Evolutionary conservation across 768 basidiomycete genomes (phyloP).

Genomic region (Piloderma croceum): DNA sequence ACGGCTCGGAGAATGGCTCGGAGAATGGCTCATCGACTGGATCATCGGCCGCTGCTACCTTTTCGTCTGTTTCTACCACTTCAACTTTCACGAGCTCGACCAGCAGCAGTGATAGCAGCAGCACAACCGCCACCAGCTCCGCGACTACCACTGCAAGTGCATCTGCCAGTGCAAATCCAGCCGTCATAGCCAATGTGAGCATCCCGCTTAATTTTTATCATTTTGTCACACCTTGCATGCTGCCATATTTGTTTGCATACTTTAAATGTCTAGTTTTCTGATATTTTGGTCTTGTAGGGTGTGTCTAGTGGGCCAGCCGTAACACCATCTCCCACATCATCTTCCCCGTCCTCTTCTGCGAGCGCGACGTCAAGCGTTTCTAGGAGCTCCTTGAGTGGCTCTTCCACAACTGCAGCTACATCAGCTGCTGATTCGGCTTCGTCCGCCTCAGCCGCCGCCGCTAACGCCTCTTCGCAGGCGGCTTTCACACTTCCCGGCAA

Average conservation of each 20-base stretch:
- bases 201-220: background rate
- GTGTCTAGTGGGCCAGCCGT: slow-evolving; percentile 15
- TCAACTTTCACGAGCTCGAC: background rate
- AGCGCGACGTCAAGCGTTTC: slow-evolving; percentile 9
- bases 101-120: background rate
- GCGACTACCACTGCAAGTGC: slow-evolving; percentile 6
- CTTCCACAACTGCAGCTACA: slow-evolving; percentile 28
- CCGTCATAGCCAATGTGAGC: slow-evolving; percentile 11
- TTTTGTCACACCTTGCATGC: too few species aligned
- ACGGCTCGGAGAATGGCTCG: background rate
- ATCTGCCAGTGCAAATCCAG: background rate
- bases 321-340: slow-evolving; percentile 9
- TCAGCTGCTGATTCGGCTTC: slow-evolving; percentile 29
- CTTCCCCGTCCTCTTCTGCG: slow-evolving; percentile 9
- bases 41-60: slow-evolving; percentile 15
- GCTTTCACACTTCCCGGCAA: slow-evolving; percentile 68
- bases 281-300: slow-evolving; percentile 5
- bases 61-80: background rate
- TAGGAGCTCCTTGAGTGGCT: slow-evolving; percentile 2
- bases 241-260: too few species aligned
- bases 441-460: slow-evolving; percentile 25
- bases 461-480: slow-evolving; percentile 24
- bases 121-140: background rate
- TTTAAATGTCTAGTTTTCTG: too few species aligned
- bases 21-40: slow-evolving; percentile 6